These are phyloP conservation scores for Aspergillus bombycis DNA, from an alignment of 2,329 filamentous ascomycete genomes.

Conservation along the genomic window DNA sequence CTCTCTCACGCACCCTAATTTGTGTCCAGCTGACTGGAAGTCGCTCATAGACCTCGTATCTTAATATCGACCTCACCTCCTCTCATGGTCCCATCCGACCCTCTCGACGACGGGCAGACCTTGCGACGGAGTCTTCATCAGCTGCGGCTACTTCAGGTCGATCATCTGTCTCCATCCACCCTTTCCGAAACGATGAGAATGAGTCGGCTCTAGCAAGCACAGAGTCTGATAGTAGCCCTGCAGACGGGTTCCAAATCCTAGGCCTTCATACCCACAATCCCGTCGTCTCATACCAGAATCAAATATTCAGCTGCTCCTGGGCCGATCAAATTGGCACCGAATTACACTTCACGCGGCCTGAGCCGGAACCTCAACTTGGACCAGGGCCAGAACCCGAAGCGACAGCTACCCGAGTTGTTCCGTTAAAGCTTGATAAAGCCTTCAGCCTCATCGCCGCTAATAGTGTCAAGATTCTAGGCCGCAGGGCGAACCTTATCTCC, in stretches of 20 bases:
- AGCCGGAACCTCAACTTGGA: conserved; percentile 28
- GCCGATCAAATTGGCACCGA: conserved; percentile 82
- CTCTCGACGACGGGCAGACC: conserved; percentile 32
- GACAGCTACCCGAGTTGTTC: conserved; percentile 45
- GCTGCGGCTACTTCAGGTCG: conserved; percentile 11
- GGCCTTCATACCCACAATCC: conserved; percentile 78
- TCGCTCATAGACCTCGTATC: conserved; percentile 55
- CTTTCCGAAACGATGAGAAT: conserved; percentile 27
- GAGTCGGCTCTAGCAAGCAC: conserved; percentile 46
- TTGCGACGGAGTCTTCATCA: conserved; percentile 6
- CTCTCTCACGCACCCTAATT: neutral
- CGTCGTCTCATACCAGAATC: conserved; percentile 76
- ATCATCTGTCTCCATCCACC: conserved; percentile 15
- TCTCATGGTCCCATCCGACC: conserved; percentile 42
- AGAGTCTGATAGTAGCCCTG: conserved; percentile 24
- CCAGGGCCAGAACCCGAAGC: conserved; percentile 17
- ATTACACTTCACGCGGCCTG: conserved; percentile 65
- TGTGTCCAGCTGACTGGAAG: neutral
- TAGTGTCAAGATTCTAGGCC: conserved; percentile 70
- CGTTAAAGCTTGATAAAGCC: conserved; percentile 44
- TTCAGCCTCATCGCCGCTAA: conserved; percentile 75
- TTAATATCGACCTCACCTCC: conserved; percentile 62
- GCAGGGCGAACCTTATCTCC: conserved; percentile 62
- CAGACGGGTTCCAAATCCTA: conserved; percentile 71
- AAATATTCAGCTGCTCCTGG: conserved; percentile 81